Conservation (phyloP, 179 eudicot genomes). For the Beta lomatogona region DNA sequence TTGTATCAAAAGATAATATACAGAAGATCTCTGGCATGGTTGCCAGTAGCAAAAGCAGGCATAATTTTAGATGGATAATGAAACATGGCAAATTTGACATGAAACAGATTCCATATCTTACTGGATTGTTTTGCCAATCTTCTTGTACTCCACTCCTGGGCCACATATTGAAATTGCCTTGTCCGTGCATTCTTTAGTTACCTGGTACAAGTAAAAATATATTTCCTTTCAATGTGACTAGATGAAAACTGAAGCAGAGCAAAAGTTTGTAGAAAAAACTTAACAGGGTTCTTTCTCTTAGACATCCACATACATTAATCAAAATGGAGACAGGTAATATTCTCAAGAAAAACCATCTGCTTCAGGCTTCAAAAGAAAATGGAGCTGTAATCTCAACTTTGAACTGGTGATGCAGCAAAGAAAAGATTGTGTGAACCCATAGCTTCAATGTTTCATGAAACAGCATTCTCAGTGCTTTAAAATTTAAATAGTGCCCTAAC, state of each 20-base stretch:
- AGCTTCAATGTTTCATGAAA: background rate
- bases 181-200: conserved; percentile 85
- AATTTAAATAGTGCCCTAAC: background rate
- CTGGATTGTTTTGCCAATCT: conserved; percentile 89
- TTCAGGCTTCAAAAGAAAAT: background rate
- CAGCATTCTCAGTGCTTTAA: background rate
- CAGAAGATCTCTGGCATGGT: background rate
- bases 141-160: conserved; percentile 83
- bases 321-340: background rate
- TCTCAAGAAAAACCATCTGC: background rate
- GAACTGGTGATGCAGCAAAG: background rate
- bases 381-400: background rate
- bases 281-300: background rate
- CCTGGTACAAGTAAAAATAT: conserved; percentile 41
- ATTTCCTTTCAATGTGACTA: background rate
- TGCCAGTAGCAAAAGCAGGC: background rate
- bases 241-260: background rate
- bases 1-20: background rate
- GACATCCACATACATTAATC: background rate
- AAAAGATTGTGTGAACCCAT: background rate
- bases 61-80: background rate
- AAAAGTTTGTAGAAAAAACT: background rate
- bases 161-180: conserved; percentile 90
- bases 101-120: conserved; percentile 41
- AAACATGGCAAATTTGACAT: background rate